Conservation (phyloP, 2,329 filamentous ascomycete genomes). For the Paracoccidioides brasiliensis region DNA sequence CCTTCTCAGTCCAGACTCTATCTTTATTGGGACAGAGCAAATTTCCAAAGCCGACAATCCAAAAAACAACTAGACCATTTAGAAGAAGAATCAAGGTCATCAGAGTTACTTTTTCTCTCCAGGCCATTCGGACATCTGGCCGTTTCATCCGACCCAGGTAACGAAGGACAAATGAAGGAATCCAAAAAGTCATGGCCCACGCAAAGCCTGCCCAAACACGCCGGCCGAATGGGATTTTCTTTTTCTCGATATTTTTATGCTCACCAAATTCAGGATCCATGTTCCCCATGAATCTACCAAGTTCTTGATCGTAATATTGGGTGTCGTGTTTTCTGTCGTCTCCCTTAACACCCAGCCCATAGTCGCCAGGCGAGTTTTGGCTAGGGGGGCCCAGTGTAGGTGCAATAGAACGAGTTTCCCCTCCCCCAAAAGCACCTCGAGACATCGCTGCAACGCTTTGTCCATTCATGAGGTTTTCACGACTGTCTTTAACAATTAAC, state of each 20-base stretch:
- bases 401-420: conserved; percentile 41
- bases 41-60: conserved; percentile 75
- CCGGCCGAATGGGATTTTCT: conserved; percentile 49
- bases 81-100: conserved; percentile 67
- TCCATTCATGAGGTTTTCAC: conserved; percentile 56
- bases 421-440: conserved; percentile 36
- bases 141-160: conserved; percentile 88
- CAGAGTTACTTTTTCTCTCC: conserved; percentile 87
- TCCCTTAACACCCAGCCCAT: conserved; percentile 76
- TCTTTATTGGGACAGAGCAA: conserved; percentile 81
- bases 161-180: conserved; percentile 72
- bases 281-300: conserved; percentile 51
- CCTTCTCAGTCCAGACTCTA: conserved; percentile 66
- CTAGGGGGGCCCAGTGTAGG: conserved; percentile 42
- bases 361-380: conserved; percentile 62
- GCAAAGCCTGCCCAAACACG: conserved; percentile 70
- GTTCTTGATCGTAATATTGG: conserved; percentile 55
- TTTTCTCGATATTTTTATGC: conserved; percentile 61
- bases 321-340: conserved; percentile 62
- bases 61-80: conserved; percentile 76
- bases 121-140: conserved; percentile 90
- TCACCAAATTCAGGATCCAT: conserved; percentile 68
- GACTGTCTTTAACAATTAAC: conserved; percentile 51
- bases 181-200: conserved; percentile 86
- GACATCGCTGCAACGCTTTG: conserved; percentile 36